A percentile compares a stretch with the other conserved stretches of the same genome.
These are phyloP conservation scores for Cytospora piceicola DNA, from an alignment of 2,329 filamentous ascomycete species.

Conservation along the genomic window DNA sequence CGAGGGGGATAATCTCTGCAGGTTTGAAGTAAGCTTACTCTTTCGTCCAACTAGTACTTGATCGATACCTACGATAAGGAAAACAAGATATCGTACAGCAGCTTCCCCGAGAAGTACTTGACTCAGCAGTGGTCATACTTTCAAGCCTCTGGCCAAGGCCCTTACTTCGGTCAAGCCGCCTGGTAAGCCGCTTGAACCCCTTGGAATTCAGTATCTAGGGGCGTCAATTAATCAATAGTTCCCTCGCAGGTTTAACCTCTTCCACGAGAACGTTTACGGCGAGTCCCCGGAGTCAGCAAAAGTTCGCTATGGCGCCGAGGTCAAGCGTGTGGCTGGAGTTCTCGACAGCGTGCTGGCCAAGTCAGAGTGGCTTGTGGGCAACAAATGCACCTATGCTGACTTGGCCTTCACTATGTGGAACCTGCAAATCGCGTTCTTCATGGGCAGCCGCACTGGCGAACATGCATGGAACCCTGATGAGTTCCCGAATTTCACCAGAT, in stretches of 20 bases:
- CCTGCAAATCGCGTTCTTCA: slow-evolving; percentile 15
- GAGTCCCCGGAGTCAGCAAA: slow-evolving; percentile 31
- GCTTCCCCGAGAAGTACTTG: slow-evolving; percentile 44
- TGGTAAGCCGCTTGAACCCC: slow-evolving; percentile 43
- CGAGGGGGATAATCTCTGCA: slow-evolving; percentile 40
- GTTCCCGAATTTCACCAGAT: slow-evolving; percentile 17
- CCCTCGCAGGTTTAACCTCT: slow-evolving; percentile 14
- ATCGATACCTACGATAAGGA: slow-evolving; percentile 50
- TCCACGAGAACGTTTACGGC: slow-evolving; percentile 13
- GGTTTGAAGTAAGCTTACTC: slow-evolving; percentile 34
- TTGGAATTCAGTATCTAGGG: background rate
- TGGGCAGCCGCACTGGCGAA: slow-evolving; percentile 21
- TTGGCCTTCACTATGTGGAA: slow-evolving; percentile 24
- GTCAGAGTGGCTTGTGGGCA: background rate
- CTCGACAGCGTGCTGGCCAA: background rate
- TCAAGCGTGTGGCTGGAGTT: slow-evolving; percentile 4
- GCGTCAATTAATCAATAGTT: slow-evolving; percentile 11
- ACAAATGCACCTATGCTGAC: slow-evolving; percentile 21
- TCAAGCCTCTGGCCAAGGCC: slow-evolving; percentile 47
- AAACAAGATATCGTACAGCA: slow-evolving; percentile 44
- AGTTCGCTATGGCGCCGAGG: slow-evolving; percentile 18
- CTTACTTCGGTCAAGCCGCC: slow-evolving; percentile 47
- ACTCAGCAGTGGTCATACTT: slow-evolving; percentile 46
- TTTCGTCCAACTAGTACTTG: slow-evolving; percentile 49
- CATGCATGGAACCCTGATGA: slow-evolving; percentile 17